A percentile compares a stretch with the other conserved stretches of the same genome.
Conservation (phyloP, 306 rosid genomes). For the Nissolia schottii region DNA sequence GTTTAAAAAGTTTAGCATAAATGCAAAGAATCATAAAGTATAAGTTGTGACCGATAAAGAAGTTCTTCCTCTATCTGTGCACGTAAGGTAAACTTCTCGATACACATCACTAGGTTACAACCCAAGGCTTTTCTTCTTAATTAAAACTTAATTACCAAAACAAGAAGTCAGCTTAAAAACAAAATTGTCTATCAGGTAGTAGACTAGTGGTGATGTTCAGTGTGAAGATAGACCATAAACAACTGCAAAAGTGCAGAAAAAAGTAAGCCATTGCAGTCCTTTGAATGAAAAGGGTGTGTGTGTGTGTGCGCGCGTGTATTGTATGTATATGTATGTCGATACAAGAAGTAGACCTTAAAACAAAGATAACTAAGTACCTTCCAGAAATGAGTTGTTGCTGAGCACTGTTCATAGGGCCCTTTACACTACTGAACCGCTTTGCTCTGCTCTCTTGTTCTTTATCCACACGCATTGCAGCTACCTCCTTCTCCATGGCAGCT, state of each 20-base stretch:
- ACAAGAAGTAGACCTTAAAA: not conserved
- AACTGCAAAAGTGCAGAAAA: not conserved
- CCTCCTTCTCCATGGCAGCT: constrained; percentile 97
- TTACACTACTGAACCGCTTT: constrained; percentile 66
- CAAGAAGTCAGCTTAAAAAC: not conserved
- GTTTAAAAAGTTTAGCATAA: not conserved
- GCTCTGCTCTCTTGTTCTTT: constrained; percentile 90
- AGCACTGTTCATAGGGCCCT: constrained; percentile 69
- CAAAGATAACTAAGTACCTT: constrained; percentile 49
- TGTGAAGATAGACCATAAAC: constrained; percentile 3
- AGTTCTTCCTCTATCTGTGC: not conserved
- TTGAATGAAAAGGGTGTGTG: not conserved
- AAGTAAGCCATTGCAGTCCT: constrained; percentile 8
- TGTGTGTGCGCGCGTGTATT: no score
- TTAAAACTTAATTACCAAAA: not conserved
- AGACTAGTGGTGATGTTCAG: not conserved
- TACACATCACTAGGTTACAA: not conserved
- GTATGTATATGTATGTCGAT: not conserved
- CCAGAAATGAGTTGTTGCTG: constrained; percentile 84
- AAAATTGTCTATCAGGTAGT: not conserved
- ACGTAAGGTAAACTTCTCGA: not conserved
- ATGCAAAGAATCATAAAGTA: not conserved
- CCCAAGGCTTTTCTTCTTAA: not conserved
- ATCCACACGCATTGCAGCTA: constrained; percentile 98
- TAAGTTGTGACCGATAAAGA: not conserved